Evolutionary conservation across 176 grass and related monocot species (phyloP).

Genomic region (Tuctoria greenei): DNA sequence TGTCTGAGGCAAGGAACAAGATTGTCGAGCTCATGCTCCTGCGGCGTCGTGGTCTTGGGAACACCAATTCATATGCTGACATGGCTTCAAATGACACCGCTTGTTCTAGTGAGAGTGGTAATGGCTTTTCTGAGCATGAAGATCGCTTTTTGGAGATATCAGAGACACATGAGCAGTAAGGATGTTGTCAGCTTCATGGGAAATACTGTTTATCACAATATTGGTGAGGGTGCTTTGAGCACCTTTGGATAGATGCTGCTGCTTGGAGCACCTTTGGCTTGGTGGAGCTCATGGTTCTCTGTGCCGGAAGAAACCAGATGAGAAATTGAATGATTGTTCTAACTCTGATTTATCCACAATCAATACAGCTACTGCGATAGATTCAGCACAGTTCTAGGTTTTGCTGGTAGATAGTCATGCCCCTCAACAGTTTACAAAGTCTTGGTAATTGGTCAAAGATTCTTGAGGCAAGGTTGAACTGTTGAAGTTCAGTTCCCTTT

Average conservation of each 20-base stretch:
- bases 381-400: not conserved
- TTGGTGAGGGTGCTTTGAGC: not conserved
- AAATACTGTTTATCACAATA: not conserved
- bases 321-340: not conserved
- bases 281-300: not conserved
- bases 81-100: constrained; percentile 1
- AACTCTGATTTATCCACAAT: not conserved
- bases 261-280: not conserved
- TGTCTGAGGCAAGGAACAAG: constrained; percentile 65
- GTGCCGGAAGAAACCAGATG: not conserved
- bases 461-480: not conserved
- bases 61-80: constrained; percentile 42
- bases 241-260: not conserved
- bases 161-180: not conserved
- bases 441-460: not conserved
- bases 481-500: not conserved
- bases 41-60: constrained; percentile 49
- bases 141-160: constrained; percentile 9
- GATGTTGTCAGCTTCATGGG: not conserved
- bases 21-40: constrained; percentile 84
- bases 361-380: not conserved
- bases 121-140: constrained; percentile 17
- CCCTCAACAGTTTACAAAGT: not conserved
- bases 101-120: not conserved
- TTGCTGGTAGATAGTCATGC: constrained; percentile 1